These are phyloP conservation scores for Diplodia intermedia DNA, from an alignment of 2,329 filamentous ascomycete genomes.

Conservation along the genomic window DNA sequence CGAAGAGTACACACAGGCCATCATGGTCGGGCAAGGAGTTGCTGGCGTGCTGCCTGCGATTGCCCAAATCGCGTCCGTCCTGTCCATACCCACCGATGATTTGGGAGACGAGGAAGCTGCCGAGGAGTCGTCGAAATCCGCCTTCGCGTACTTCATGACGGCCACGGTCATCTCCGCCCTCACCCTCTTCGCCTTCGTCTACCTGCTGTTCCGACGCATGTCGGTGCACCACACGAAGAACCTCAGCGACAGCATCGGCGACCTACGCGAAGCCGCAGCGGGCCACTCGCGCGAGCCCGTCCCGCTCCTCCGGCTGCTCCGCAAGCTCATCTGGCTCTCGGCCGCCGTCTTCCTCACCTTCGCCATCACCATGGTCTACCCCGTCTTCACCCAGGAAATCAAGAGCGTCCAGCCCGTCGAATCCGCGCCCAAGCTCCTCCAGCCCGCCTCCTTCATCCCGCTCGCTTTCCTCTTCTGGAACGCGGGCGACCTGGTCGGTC, in stretches of 20 bases:
- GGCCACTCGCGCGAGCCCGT: constrained; percentile 56
- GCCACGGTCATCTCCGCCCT: constrained; percentile 76
- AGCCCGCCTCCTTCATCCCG: constrained; percentile 82
- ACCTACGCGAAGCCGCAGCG: constrained; percentile 14
- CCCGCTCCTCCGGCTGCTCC: constrained; percentile 70
- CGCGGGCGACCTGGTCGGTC: constrained; percentile 79
- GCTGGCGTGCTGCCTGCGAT: constrained; percentile 89
- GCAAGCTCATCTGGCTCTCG: constrained; percentile 80
- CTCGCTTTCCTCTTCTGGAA: constrained; percentile 95
- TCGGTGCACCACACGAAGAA: constrained; percentile 39
- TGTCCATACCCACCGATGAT: constrained; percentile 62
- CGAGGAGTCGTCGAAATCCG: constrained; percentile 67
- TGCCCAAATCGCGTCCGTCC: constrained; percentile 83
- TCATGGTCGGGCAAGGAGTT: constrained; percentile 93
- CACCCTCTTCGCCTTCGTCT: constrained; percentile 75
- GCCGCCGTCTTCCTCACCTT: constrained; percentile 83
- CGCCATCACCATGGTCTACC: constrained; percentile 88
- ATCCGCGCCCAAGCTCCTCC: constrained; percentile 65
- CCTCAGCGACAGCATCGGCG: constrained; percentile 29
- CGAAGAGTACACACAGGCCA: constrained; percentile 90
- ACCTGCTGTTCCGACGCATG: constrained; percentile 67
- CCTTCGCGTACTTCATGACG: constrained; percentile 89
- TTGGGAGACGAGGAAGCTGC: constrained; percentile 41
- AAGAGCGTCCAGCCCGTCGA: constrained; percentile 50
- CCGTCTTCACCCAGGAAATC: constrained; percentile 76